phyloP scores from a whole-genome alignment of 2,329 filamentous ascomycete genomes.

The Aureobasidium sp. region DNA sequence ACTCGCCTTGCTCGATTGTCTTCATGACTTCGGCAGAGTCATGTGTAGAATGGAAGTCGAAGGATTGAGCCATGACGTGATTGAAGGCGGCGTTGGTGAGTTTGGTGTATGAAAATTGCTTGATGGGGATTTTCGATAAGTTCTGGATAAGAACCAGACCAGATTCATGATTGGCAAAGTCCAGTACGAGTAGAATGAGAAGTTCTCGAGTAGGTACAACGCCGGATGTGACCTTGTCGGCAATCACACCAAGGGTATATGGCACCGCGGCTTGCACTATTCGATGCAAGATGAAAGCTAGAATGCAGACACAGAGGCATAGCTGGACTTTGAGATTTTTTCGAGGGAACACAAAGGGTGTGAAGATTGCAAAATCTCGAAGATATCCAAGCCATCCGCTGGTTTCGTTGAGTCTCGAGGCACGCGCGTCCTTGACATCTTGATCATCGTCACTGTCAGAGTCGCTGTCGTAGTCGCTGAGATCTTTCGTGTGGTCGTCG shows the following conservation, averaged over 20 bases:
- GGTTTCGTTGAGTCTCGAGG: background rate
- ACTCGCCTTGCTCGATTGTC: background rate
- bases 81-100: background rate
- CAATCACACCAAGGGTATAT: background rate
- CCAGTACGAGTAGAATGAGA: background rate
- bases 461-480: background rate
- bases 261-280: background rate
- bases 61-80: background rate
- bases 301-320: background rate
- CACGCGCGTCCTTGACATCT: background rate
- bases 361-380: slow-evolving; percentile 2
- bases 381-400: background rate
- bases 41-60: background rate
- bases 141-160: background rate
- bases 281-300: background rate
- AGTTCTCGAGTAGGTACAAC: background rate
- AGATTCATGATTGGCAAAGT: background rate
- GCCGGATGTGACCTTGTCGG: background rate
- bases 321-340: background rate
- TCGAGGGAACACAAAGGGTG: background rate
- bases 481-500: background rate
- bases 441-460: background rate
- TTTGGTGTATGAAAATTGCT: background rate
- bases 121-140: background rate
- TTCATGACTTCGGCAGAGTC: slow-evolving; percentile 1